Base-by-base conservation (phyloP, 2,329 filamentous ascomycete genomes). In the Fusarium falciforme region DNA sequence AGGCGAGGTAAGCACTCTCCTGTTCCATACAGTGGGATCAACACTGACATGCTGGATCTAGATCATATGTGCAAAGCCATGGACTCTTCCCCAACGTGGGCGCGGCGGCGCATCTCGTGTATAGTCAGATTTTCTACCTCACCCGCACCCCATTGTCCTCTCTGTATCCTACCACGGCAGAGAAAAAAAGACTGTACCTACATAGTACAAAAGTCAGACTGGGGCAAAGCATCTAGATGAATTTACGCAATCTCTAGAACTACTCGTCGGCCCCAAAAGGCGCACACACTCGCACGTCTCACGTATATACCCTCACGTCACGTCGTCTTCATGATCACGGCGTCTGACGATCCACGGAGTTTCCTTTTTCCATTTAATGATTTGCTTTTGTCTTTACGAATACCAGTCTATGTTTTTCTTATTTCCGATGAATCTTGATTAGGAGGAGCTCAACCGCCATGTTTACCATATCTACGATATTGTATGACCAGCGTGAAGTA, bases 1-100 rank as follows among this genome's bases (percentile, higher is more conserved):
- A 84, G 96, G 96, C 84, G 96, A 99, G 92, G 95, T 98, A 84
- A 81, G 93, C 59, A 61, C 33, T 33, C 7, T 17, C 6, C 6
- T 9, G 10, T 17, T 16, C 7, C 14, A 62, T 4, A 14, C 5
- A 9, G 14, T 33, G 16, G 6, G 8, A 11, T 27, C 2, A 33
- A 31, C 11, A 61, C 72, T 75, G 66, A 78, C 65, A 61, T 52
- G 66, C 1, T n/a, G 6, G 3, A 12, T 31, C 17, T 65, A 93
- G 91, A 88, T 92, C 66, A 89, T 93, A 64, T 93, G 92, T 80
- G 85, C 89, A 54, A 89, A 90, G 77, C 92, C 92, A 17, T 94
- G 92, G 92, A 91, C 91, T 59, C 84, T 94, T 59, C 92, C 92
- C 3, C 88, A 90, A 79, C 85, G 89, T 75, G 84, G 84, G 52